phyloP scores from a whole-genome alignment of 176 grass and related monocot genomes.

The Saccharum spontaneum region DNA sequence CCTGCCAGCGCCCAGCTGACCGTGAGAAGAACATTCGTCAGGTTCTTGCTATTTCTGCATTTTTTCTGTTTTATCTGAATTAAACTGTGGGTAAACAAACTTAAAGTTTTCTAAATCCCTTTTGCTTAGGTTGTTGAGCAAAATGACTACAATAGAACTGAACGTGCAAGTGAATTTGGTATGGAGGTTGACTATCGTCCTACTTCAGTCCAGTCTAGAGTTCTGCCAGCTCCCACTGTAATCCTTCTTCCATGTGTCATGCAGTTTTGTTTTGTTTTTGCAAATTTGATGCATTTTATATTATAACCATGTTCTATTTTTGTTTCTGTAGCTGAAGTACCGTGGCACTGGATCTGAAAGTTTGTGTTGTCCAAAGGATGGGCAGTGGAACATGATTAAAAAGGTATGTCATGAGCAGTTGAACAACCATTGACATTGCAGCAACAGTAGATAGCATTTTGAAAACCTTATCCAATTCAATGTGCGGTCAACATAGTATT shows the following conservation, averaged over 20 bases:
- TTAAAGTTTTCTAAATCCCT: conserved; percentile 21
- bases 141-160: conserved; percentile 49
- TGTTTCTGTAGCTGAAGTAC: conserved; percentile 53
- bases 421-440: neutral
- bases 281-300: neutral
- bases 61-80: neutral
- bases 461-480: neutral
- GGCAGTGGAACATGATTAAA: conserved; percentile 54
- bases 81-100: neutral
- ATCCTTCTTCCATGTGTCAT: conserved; percentile 4
- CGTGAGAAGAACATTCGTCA: conserved; percentile 39
- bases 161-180: conserved; percentile 65
- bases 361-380: conserved; percentile 26
- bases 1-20: conserved; percentile 35
- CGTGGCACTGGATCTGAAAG: conserved; percentile 40
- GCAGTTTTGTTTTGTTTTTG: neutral
- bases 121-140: conserved; percentile 41
- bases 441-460: neutral
- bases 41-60: conserved; percentile 23
- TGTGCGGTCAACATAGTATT: neutral
- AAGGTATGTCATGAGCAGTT: conserved; percentile 40
- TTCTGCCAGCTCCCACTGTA: conserved; percentile 55
- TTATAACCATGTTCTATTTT: neutral
- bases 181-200: conserved; percentile 52
- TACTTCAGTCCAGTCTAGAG: conserved; percentile 52